Base-by-base conservation (phyloP, 2,329 filamentous ascomycete genomes). In the Bipolaris cookei region DNA sequence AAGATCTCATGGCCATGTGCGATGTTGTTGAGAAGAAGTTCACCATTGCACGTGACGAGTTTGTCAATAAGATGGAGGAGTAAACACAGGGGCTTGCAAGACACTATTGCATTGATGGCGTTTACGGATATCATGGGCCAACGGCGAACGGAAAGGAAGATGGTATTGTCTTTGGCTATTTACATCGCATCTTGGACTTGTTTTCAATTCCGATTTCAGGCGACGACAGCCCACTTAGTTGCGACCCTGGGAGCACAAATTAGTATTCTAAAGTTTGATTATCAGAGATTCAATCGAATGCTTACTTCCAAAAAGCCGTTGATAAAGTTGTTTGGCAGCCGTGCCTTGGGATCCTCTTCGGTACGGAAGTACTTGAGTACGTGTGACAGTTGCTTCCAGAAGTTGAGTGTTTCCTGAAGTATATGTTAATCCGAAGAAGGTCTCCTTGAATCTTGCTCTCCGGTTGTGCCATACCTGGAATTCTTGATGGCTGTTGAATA, bases 311-410 rank as follows among this genome's bases (percentile, higher is more conserved):
- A 83, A 83, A 99, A 99, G 47, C 92, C 92, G 69, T 88, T 85
- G 81, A 99, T 96, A 81, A 99, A 99, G 82, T 86, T 95, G 71
- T 87, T 87, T 37, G 94, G 94, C 79, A 97, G 80, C 76, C 86
- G 87, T 69, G 86, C 83, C 66, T 83, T 91, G 77, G 83, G 90
- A 77, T 87, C 91, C 83, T 87, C 91, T 78, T 98, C 93, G 70
- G 88, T 85, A 76, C 93, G 88, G 85, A 98, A 99, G 80, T 97
- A 99, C 71, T 95, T 92, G 86, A 99, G 92, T 68, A 99, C 86
- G 78, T 99, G 95, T 63, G 90, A 90, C 61, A 93, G 84, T 80
- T 99, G 95, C 81, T 97, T 97, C 95, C 95, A 99, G 84, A 90
- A 99, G 82, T 99, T 99, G 84, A 99, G 87, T 51, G 91, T 99